Base-by-base conservation (phyloP, 2,329 filamentous ascomycete species). In the Grosmannia huntii region DNA sequence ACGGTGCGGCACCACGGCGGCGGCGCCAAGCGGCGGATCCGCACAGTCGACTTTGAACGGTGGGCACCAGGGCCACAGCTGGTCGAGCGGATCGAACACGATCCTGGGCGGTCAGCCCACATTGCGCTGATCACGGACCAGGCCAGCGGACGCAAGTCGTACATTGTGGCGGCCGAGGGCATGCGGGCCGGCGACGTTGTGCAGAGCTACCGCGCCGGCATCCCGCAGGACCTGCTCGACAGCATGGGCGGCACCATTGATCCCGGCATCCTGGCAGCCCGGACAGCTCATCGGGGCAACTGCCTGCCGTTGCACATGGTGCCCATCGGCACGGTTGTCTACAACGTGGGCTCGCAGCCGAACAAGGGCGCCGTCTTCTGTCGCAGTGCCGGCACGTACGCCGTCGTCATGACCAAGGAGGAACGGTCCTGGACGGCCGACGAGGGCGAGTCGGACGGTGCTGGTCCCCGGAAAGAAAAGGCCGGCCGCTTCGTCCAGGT, bases 281-380 rank as follows among this genome's bases (percentile, higher is more conserved):
- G 89, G 75, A 99, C 95, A 27, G 91, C 90, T 1, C 91, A 91
- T 76, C 82, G 90, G 67, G 94, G 94, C 58, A 99, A 99, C 72
- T 99, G 94, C 70, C 74, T 99, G 65, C 94, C 94, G 16, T 77
- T 99, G 69, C 89, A 95, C 73, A 94, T 99, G 85, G 88, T 99
- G 60, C 95, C 94, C 1, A 81, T 96, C 46, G 92, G 94, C n/a
- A 96, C 90, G 3, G 83, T 90, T 49, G 84, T 99, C 56, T 96
- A 87, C 77, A 94, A 92, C 64, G 85, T 99, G 38, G 92, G 92
- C 14, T 89, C 86, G 28, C 79, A 84, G 5, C 80, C 82, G 36
- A 85, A 85, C 60, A 82, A 86, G 27, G 82, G 84, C 14, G 94
- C 88, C 16, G 90, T 96, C 23, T 94, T 99, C 70, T 99, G 94